Evolutionary conservation across 441 rosid genomes (phyloP).

Genomic region (Codiaeum variegatum): DNA sequence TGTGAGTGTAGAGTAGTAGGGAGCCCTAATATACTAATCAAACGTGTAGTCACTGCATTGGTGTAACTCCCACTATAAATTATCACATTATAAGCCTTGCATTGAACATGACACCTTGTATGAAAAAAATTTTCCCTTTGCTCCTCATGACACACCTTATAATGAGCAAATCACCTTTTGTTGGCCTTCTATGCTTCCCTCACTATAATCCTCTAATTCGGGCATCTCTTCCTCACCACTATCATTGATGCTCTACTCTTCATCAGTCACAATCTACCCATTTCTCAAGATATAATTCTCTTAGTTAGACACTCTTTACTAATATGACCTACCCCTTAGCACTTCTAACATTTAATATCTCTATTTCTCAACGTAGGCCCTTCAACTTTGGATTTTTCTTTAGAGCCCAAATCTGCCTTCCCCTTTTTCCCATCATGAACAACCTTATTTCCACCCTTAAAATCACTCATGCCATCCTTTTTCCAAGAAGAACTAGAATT

Average conservation of each 20-base stretch:
- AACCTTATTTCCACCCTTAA: background rate
- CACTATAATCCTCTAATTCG: constrained; percentile 2
- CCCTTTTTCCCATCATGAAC: background rate
- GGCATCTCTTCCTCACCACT: background rate
- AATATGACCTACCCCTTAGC: background rate
- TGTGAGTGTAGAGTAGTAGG: too few species aligned
- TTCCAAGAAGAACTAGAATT: too few species aligned
- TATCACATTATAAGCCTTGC: too few species aligned
- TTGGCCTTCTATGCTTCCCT: constrained; percentile 1
- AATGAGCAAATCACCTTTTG: background rate
- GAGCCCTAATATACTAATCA: too few species aligned
- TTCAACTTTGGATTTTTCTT: background rate
- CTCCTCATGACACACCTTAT: background rate
- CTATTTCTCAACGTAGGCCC: background rate
- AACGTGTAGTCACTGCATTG: too few species aligned
- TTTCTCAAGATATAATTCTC: background rate
- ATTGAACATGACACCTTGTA: background rate
- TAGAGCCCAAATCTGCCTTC: background rate
- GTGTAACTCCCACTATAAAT: too few species aligned
- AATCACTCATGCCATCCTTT: background rate
- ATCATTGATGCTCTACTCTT: background rate
- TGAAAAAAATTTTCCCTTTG: background rate
- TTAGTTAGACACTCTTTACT: background rate
- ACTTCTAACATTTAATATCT: background rate
- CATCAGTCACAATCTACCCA: background rate